phyloP scores from a whole-genome alignment of 805 yeast genomes.

The Starmerella bacillaris region DNA sequence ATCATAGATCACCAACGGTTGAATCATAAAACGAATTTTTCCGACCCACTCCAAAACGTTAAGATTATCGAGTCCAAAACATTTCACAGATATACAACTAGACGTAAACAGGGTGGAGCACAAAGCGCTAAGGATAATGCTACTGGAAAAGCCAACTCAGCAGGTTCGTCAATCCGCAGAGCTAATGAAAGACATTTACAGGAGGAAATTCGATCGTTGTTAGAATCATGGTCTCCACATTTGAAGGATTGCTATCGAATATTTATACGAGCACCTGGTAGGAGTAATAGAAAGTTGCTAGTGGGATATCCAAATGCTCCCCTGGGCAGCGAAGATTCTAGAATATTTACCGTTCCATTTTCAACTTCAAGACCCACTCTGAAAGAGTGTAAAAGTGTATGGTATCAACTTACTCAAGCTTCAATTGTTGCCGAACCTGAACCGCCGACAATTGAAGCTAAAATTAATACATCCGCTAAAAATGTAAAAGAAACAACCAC shows the following conservation, averaged over 20 bases:
- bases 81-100: conserved; percentile 84
- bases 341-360: conserved; percentile 65
- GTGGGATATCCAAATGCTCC: conserved; percentile 46
- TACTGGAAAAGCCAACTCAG: conserved; percentile 88
- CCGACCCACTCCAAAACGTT: conserved; percentile 30
- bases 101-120: conserved; percentile 95
- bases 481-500: not conserved
- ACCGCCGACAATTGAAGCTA: conserved; percentile 19
- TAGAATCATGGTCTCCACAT: conserved; percentile 42
- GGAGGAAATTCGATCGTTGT: conserved; percentile 54
- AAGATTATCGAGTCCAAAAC: conserved; percentile 55
- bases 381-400: conserved; percentile 54
- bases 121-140: conserved; percentile 86
- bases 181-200: conserved; percentile 73
- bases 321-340: conserved; percentile 35
- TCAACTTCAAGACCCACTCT: conserved; percentile 78
- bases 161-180: conserved; percentile 79
- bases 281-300: conserved; percentile 43
- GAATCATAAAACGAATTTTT: conserved; percentile 34
- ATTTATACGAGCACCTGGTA: conserved; percentile 66
- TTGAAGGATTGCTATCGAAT: conserved; percentile 48
- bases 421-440: conserved; percentile 38
- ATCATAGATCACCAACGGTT: conserved; percentile 53
- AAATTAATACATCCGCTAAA: conserved; percentile 2
- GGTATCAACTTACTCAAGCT: conserved; percentile 59